Evolutionary conservation across 169 alveolate genomes (phyloP).

Genomic region (Plasmodium cynomolgi): DNA sequence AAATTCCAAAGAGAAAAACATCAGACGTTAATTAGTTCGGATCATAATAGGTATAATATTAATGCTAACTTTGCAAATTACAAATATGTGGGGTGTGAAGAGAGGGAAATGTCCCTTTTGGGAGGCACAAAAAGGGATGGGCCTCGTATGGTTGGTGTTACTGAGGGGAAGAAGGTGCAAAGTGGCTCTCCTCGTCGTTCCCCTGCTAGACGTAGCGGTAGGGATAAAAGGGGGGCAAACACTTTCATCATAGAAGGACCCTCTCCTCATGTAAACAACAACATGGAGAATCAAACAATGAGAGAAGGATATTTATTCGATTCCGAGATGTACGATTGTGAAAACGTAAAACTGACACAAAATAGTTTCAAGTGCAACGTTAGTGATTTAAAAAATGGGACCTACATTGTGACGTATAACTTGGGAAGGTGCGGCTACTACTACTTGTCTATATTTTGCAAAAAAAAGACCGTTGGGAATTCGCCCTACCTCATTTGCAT

Average conservation of each 20-base stretch:
- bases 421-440: slow-evolving; percentile 42
- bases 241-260: not conserved
- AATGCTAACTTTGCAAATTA: slow-evolving; percentile 68
- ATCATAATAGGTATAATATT: slow-evolving; percentile 53
- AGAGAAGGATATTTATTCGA: slow-evolving; percentile 29
- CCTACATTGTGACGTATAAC: slow-evolving; percentile 38
- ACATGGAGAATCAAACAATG: slow-evolving; percentile 32
- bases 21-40: slow-evolving; percentile 1
- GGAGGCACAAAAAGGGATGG: not conserved
- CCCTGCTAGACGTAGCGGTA: not conserved
- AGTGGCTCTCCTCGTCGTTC: not conserved
- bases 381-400: slow-evolving; percentile 61
- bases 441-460: slow-evolving; percentile 44
- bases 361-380: slow-evolving; percentile 34
- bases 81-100: slow-evolving; percentile 22
- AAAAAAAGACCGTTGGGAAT: slow-evolving; percentile 37
- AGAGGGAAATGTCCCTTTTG: not conserved
- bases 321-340: not conserved
- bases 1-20: slow-evolving; percentile 29
- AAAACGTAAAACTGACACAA: slow-evolving; percentile 15
- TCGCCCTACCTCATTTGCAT: slow-evolving; percentile 50
- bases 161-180: not conserved
- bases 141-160: not conserved
- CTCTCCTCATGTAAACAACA: not conserved
- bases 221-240: not conserved